Evolutionary conservation across 345 rosid genomes (phyloP), one percentile per base, ranked within the genome.

Genomic region (rapeseed (Brassica napus)): DNA sequence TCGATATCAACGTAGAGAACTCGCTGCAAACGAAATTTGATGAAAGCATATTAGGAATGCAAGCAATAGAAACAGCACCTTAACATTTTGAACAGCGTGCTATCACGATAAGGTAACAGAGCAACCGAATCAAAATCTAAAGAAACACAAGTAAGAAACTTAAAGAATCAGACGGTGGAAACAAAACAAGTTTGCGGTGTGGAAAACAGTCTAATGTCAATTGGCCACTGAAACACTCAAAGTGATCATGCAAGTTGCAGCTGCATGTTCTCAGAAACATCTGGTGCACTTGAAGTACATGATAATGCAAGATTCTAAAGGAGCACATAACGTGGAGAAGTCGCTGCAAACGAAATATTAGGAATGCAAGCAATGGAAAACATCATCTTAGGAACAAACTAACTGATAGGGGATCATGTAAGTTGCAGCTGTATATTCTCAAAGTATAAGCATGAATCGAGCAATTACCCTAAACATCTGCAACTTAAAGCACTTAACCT

Each of bases 1-100:
- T 95, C 99, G 26, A 95, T 95, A 76, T 95, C 98, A 15, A 95
- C 87, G 74, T 95, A 95, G 10, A 95, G 83, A 62, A 95, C 98
- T 71, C 97, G 87, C 98, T 95, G 91, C 83, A 72, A 82, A 75
- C 32, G 60, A 81, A 74, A 85, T 55, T 72, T 34, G 66, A 81
- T 16, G 8, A 67, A 57, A 68, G 6, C 55, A 69, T 34, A 1
- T 11, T 49, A 58, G 58, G n/a, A 14, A 60, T 44, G 62, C 24
- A 77, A 34, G 57, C 64, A 63, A 63, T 11, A n/a, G n/a, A 15
- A 72, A 28, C 61, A 66, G 3, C 12, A 67, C 42, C 77, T 72
- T 4, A 72, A 72, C 18, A 5, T 54, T 34, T n/a, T 4, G 0
- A 70, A 62, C 9, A 16, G 32, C n/a, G 32, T 62, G 57, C 42